A percentile compares a stretch with the other conserved stretches of the same genome.
These are phyloP conservation scores for Phytophthora melonis DNA, from an alignment of 352 stramenopile genomes.

Conservation along the genomic window DNA sequence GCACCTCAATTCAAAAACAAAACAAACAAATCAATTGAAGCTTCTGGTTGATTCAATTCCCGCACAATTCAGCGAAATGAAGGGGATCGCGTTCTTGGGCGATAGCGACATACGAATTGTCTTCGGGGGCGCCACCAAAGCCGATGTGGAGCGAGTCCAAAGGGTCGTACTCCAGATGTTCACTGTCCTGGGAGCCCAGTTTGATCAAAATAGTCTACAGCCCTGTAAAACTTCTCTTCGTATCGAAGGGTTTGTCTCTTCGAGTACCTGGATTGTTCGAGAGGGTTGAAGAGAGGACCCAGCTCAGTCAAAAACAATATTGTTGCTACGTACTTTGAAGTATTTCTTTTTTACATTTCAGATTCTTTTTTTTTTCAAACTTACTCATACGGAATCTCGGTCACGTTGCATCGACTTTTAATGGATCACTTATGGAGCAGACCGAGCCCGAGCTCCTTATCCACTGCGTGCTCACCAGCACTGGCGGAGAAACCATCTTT, in stretches of 20 bases:
- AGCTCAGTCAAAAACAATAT: too few species aligned
- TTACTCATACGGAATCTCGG: too few species aligned
- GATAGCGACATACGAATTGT: neutral
- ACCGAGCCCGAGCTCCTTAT: too few species aligned
- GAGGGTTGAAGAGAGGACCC: neutral
- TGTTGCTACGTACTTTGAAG: too few species aligned
- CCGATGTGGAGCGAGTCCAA: neutral
- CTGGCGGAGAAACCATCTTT: too few species aligned
- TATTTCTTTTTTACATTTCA: too few species aligned
- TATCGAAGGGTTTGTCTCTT: neutral
- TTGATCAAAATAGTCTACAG: neutral
- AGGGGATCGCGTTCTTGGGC: neutral
- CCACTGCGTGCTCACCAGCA: too few species aligned
- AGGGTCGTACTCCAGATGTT: neutral
- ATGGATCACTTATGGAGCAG: too few species aligned
- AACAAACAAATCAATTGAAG: neutral
- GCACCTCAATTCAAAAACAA: too few species aligned
- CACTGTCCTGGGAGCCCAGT: neutral
- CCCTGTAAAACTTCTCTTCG: neutral
- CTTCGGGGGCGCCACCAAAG: neutral
- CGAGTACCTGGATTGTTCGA: neutral
- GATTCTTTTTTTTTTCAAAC: too few species aligned
- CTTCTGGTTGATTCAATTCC: neutral
- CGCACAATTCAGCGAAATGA: neutral
- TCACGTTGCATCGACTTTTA: too few species aligned